These are phyloP conservation scores for Millerago galiae DNA, from an alignment of 805 yeast species.

Conservation along the genomic window DNA sequence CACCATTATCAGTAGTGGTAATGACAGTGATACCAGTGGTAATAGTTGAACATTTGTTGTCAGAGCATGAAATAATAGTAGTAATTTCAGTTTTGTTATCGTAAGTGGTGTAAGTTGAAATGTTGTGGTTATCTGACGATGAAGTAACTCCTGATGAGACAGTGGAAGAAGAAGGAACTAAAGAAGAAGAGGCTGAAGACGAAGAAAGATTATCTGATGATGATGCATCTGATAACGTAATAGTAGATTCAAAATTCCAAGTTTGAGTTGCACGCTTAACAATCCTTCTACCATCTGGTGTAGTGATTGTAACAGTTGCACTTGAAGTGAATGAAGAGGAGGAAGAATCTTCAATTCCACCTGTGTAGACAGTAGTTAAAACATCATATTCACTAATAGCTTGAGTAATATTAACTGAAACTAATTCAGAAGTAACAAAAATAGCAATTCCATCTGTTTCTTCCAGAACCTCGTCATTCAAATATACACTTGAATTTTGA, in stretches of 20 bases:
- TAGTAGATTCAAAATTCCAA: neutral
- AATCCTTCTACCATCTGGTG: neutral
- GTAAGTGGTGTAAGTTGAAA: too few relatives aligned
- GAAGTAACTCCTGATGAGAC: too few relatives aligned
- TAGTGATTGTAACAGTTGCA: neutral
- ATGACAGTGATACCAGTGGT: too few relatives aligned
- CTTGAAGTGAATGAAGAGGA: neutral
- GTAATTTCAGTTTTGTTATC: too few relatives aligned
- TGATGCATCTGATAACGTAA: neutral
- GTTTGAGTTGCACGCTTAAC: conserved; percentile 1
- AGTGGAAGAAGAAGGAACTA: too few relatives aligned
- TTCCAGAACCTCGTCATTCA: conserved; percentile 6
- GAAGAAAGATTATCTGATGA: too few relatives aligned
- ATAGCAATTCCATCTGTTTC: neutral
- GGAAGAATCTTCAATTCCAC: neutral
- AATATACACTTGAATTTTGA: conserved; percentile 3
- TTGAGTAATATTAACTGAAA: conserved; percentile 1
- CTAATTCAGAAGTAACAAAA: conserved; percentile 6
- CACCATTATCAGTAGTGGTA: too few relatives aligned
- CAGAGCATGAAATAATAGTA: too few relatives aligned
- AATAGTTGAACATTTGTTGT: too few relatives aligned
- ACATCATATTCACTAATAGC: neutral
- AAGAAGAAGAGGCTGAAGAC: too few relatives aligned
- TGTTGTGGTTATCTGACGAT: too few relatives aligned
- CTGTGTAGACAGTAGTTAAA: neutral